Conservation (phyloP, 2,329 filamentous ascomycete species). For the Aspergillus fijiensis region DNA sequence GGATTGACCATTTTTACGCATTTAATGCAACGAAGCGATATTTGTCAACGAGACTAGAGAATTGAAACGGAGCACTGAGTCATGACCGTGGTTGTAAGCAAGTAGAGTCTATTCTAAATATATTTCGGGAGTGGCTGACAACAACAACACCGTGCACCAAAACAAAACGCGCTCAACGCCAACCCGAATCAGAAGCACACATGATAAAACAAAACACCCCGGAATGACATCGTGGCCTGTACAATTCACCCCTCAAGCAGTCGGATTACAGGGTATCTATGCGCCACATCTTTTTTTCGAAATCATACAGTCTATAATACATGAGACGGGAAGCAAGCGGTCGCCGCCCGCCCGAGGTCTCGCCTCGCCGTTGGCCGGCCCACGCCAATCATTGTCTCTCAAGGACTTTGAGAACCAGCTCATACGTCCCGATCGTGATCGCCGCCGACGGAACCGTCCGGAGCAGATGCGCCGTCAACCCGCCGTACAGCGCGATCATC, state of each 20-base stretch:
- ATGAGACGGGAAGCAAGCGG: slow-evolving; percentile 2
- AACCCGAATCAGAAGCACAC: background rate
- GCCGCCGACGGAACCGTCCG: slow-evolving; percentile 38
- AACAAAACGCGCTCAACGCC: background rate
- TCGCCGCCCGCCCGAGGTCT: background rate
- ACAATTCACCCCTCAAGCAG: background rate
- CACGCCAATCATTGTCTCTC: background rate
- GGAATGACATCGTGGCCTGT: background rate
- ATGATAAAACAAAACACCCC: background rate
- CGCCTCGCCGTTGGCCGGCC: too few relatives aligned
- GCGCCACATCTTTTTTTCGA: slow-evolving; percentile 1
- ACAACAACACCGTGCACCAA: too few relatives aligned
- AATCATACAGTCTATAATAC: slow-evolving; percentile 10
- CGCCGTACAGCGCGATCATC: slow-evolving; percentile 37
- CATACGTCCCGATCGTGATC: slow-evolving; percentile 40
- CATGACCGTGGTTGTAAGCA: too few relatives aligned
- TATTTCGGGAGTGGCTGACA: background rate
- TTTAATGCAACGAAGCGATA: fast-evolving
- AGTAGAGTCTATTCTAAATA: background rate
- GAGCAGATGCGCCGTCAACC: slow-evolving; percentile 37
- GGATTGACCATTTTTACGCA: too few relatives aligned
- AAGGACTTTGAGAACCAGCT: slow-evolving; percentile 34
- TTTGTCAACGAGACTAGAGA: too few relatives aligned
- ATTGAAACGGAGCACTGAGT: too few relatives aligned
- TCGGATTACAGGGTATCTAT: slow-evolving; percentile 10